Evolutionary conservation across 2,329 filamentous ascomycete genomes (phyloP).

Genomic region (Aaosphaeria arxii): DNA sequence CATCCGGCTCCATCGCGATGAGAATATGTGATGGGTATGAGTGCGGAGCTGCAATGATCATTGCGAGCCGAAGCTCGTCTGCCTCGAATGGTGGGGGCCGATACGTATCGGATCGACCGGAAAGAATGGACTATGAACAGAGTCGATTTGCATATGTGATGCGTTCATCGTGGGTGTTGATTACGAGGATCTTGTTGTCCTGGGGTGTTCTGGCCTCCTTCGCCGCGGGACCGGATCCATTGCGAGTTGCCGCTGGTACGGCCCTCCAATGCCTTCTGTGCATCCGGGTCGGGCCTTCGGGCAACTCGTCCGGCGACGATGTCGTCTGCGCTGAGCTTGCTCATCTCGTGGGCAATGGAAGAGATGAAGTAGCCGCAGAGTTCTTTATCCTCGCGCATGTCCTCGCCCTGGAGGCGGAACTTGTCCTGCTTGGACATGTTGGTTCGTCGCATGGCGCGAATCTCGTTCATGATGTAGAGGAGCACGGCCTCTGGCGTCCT

Average conservation of each 20-base stretch:
- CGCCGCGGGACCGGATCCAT: constrained; percentile 35
- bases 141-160: too few relatives aligned
- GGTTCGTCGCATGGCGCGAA: constrained; percentile 76
- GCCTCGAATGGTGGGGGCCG: too few relatives aligned
- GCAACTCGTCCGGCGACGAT: constrained; percentile 25
- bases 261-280: constrained; percentile 47
- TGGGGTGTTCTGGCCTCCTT: constrained; percentile 32
- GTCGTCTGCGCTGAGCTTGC: constrained; percentile 59
- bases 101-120: too few relatives aligned
- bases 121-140: too few relatives aligned
- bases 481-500: constrained; percentile 86
- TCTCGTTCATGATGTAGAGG: constrained; percentile 87
- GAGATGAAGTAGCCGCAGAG: constrained; percentile 71
- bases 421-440: constrained; percentile 85
- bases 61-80: background rate
- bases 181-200: constrained; percentile 38
- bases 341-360: constrained; percentile 70
- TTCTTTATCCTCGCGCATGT: constrained; percentile 71
- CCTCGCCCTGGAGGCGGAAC: constrained; percentile 77
- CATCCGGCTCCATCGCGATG: background rate
- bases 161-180: constrained; percentile 34
- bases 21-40: background rate
- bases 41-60: background rate
- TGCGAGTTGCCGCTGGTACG: constrained; percentile 39
- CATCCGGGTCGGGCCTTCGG: constrained; percentile 41